phyloP scores from a whole-genome alignment of 139 green algal genomes.

The Raphidocelis subcapitata region DNA sequence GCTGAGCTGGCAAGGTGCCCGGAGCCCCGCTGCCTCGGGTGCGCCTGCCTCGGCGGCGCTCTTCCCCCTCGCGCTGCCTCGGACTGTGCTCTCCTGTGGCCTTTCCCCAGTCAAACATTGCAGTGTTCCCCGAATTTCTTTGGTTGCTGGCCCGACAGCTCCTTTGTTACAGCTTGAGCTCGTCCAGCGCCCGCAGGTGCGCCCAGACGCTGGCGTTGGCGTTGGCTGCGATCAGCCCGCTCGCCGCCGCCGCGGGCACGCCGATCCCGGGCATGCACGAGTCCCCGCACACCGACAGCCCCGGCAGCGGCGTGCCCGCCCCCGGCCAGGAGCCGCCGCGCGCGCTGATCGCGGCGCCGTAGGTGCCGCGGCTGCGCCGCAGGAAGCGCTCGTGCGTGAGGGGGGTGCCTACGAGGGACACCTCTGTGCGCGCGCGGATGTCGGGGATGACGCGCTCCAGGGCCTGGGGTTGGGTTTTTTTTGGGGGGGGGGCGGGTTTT shows the following conservation, averaged over 20 bases:
- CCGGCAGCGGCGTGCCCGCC: slow-evolving; percentile 67
- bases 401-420: slow-evolving; percentile 74
- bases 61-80: too few relatives aligned
- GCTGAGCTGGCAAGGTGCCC: too few relatives aligned
- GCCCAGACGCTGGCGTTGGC: slow-evolving; percentile 62
- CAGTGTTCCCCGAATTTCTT: too few relatives aligned
- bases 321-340: slow-evolving; percentile 63
- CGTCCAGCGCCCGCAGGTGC: slow-evolving; percentile 71
- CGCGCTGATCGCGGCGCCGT: slow-evolving; percentile 67
- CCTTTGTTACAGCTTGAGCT: slow-evolving; percentile 32
- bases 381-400: slow-evolving; percentile 80
- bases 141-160: too few relatives aligned
- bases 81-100: too few relatives aligned
- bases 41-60: too few relatives aligned
- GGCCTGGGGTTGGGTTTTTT: too few relatives aligned
- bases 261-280: slow-evolving; percentile 90
- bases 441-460: slow-evolving; percentile 81
- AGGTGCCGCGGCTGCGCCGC: slow-evolving; percentile 66
- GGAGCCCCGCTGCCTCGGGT: too few relatives aligned
- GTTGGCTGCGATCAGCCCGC: slow-evolving; percentile 83
- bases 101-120: too few relatives aligned
- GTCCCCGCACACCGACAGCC: slow-evolving; percentile 76
- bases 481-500: too few relatives aligned
- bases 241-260: slow-evolving; percentile 85
- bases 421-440: slow-evolving; percentile 58